phyloP scores from a whole-genome alignment of 208 protist species.

The Acanthamoeba lenticulata region DNA sequence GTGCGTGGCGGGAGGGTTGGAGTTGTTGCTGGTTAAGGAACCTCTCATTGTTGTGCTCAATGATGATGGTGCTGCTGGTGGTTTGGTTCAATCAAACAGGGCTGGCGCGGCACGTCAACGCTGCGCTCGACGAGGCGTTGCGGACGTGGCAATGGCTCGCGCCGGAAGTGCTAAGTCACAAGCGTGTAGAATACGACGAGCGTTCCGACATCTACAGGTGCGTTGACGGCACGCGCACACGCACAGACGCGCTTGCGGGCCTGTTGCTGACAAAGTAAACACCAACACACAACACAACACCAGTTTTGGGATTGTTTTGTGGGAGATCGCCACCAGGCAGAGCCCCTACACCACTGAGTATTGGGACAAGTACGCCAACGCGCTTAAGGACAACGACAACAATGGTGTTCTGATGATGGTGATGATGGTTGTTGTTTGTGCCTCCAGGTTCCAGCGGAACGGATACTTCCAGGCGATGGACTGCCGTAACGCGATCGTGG shows the following conservation, averaged over 20 bases:
- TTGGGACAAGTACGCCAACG: neutral
- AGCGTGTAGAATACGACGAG: constrained; percentile 34
- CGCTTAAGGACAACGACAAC: too few species aligned
- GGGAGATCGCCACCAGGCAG: constrained; percentile 8
- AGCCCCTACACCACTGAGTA: constrained; percentile 19
- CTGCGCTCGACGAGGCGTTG: neutral
- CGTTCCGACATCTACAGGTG: constrained; percentile 51
- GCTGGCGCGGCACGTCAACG: constrained; percentile 15
- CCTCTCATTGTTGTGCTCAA: too few species aligned
- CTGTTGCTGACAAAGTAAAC: too few species aligned
- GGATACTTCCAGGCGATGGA: constrained; percentile 54
- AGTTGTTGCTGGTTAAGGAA: too few species aligned
- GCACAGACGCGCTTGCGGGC: too few species aligned
- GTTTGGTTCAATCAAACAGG: neutral
- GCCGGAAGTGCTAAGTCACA: neutral
- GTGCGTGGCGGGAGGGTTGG: too few species aligned
- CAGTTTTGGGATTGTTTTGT: neutral
- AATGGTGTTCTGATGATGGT: too few species aligned
- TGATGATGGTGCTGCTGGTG: neutral
- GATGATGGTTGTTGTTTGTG: too few species aligned
- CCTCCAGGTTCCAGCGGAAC: constrained; percentile 1
- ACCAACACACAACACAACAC: neutral
- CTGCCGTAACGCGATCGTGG: constrained; percentile 24
- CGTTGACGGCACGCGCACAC: too few species aligned
- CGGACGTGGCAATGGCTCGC: constrained; percentile 63